phyloP scores from a whole-genome alignment of 352 stramenopile genomes.

The Phytophthora syringae region DNA sequence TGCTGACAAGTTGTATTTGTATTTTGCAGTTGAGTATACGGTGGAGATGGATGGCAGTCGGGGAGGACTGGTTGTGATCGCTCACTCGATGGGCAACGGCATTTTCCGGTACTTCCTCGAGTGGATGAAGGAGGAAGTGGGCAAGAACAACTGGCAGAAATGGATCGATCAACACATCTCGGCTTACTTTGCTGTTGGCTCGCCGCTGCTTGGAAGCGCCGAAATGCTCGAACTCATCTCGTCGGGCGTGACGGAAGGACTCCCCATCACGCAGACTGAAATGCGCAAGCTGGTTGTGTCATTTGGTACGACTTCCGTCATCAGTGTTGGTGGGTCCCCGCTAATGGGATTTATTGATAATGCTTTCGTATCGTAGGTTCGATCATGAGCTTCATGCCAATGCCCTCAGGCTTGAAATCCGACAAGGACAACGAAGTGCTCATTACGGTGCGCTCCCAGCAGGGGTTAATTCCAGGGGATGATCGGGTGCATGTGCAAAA shows the following conservation, averaged over 20 bases:
- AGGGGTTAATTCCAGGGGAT: conserved; percentile 21
- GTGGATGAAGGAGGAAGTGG: conserved; percentile 82
- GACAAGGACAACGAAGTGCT: conserved; percentile 65
- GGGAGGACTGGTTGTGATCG: conserved; percentile 74
- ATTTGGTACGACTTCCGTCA: conserved; percentile 50
- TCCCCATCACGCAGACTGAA: conserved; percentile 70
- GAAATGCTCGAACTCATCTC: conserved; percentile 75
- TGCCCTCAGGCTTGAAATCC: conserved; percentile 57
- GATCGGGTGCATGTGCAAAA: conserved; percentile 40
- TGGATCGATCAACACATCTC: conserved; percentile 84
- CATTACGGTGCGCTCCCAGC: conserved; percentile 52
- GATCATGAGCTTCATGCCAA: conserved; percentile 78
- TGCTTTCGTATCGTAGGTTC: too few relatives aligned
- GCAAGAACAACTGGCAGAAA: conserved; percentile 68
- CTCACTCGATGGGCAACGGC: conserved; percentile 84
- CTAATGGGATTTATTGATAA: too few relatives aligned
- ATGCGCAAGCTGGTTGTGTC: conserved; percentile 76
- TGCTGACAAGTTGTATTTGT: too few relatives aligned
- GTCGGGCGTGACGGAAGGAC: conserved; percentile 64
- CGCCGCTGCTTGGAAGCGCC: conserved; percentile 72
- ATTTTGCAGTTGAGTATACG: conserved; percentile 61
- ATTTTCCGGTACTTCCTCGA: conserved; percentile 85
- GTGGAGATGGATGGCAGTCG: conserved; percentile 53
- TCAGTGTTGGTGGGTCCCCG: background rate
- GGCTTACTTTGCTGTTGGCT: conserved; percentile 77